Evolutionary conservation across 805 yeast species (phyloP), one percentile per base, ranked within the genome.

Genomic region (Pichia ethanolica): DNA sequence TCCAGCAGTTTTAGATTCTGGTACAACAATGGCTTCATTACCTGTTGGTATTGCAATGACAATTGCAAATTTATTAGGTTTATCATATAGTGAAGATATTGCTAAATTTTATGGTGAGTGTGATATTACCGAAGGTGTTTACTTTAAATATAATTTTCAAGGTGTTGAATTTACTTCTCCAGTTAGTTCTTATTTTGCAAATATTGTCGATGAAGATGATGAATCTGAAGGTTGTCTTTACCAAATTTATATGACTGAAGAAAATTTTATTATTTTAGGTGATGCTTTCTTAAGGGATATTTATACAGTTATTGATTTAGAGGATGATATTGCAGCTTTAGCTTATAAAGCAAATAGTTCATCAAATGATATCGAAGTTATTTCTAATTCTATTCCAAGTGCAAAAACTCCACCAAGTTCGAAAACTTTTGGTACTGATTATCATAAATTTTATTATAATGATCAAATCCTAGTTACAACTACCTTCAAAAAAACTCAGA

Each of bases 161-260:
- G 86, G 84, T 4, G 64, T 71, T 27, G 54, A 59, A 8, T 76
- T 81, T 50, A 59, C 64, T 10, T 77, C 76, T 9, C 82, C 85
- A 34, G 59, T 74, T 12, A 11, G 45, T 9, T 42, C 46, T 13
- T 44, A 50, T 27, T 41, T 48, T 6, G 25, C 37, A 33, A 35
- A 52, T 13, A 14, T 38, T 28, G n/a, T 52, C 26, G 28, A 32
- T 26, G 43, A 36, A 11, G 43, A 53, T 13, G 54, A 47, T 34
- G 50, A 49, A 1, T 49, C 54, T 12, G 30, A 42, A 2, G 55
- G 59, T 11, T 76, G 80, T 62, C 67, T 64, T 7, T 53, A 75
- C 32, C 74, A 71, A 5, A 48, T 72, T 13, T 49, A 65, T 28
- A 53, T 56, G n/a, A 55, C 52, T 20, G 64, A 63, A 38, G 59